A percentile compares a stretch with the other conserved stretches of the same genome.
phyloP scores from a whole-genome alignment of 192 early-diverging fungal species.

The Coemansia sp. region DNA sequence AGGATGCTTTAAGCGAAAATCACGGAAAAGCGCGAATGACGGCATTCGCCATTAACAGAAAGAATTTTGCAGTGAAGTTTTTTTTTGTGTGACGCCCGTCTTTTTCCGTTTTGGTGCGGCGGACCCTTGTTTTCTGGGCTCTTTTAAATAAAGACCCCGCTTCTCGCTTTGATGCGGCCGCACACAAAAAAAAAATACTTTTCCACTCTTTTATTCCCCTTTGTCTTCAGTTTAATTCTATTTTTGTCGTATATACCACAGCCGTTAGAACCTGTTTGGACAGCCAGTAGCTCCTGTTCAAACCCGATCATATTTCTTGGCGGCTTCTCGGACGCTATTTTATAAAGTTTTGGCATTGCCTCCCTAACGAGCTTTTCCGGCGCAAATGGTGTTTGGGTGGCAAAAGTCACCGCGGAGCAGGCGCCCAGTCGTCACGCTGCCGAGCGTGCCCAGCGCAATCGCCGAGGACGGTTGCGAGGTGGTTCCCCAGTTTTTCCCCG shows the following conservation, averaged over 20 bases:
- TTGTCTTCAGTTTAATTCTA: background rate
- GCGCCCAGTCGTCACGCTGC: background rate
- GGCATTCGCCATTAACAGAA: background rate
- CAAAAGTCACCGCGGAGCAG: slow-evolving; percentile 8
- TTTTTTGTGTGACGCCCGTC: background rate
- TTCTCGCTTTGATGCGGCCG: background rate
- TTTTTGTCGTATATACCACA: background rate
- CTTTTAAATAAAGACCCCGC: background rate
- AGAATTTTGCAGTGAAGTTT: background rate
- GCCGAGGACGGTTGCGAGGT: slow-evolving; percentile 39
- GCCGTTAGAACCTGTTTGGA: background rate
- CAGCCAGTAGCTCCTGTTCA: background rate
- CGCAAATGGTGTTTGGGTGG: slow-evolving; percentile 43
- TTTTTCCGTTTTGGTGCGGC: background rate
- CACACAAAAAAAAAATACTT: background rate
- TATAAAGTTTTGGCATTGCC: background rate
- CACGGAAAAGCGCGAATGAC: slow-evolving; percentile 2
- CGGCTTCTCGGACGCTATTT: background rate
- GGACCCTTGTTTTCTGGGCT: background rate
- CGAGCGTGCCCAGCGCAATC: slow-evolving; percentile 9
- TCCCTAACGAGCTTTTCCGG: background rate
- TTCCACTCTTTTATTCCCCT: background rate
- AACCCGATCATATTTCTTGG: background rate
- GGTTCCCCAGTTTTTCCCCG: slow-evolving; percentile 46
- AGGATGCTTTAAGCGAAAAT: slow-evolving; percentile 4